Evolutionary conservation across 768 basidiomycete species (phyloP).

Genomic region (Termitomyces sp.): DNA sequence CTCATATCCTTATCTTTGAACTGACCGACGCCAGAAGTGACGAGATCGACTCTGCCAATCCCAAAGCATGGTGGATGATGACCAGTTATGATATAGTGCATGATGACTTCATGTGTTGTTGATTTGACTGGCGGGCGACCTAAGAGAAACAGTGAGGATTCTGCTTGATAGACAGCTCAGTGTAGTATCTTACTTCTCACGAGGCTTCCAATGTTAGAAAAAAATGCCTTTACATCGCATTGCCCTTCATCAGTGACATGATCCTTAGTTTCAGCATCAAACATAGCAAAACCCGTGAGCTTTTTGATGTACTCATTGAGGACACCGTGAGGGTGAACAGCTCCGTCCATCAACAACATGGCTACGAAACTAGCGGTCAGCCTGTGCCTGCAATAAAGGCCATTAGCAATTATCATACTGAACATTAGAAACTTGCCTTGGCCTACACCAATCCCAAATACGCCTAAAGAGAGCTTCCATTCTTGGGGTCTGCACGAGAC

Average conservation of each 20-base stretch:
- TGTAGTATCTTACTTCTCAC: neutral
- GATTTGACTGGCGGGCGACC: neutral
- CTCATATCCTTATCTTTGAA: conserved; percentile 1
- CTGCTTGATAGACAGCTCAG: neutral
- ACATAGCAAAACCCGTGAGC: neutral
- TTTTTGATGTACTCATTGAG: neutral
- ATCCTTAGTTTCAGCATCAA: neutral
- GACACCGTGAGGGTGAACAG: neutral
- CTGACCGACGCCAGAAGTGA: neutral
- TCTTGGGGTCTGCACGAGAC: neutral
- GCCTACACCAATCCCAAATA: neutral
- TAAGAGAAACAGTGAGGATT: neutral
- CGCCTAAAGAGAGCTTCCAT: neutral
- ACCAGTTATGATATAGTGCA: conserved; percentile 3
- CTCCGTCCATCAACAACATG: neutral
- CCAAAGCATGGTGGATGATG: neutral
- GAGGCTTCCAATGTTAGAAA: neutral
- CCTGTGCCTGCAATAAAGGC: neutral
- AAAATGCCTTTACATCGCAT: neutral
- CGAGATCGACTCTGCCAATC: neutral
- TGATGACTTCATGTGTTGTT: neutral
- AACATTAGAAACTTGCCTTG: neutral
- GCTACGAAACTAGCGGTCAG: neutral
- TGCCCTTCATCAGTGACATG: neutral
- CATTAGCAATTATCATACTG: neutral